phyloP scores from a whole-genome alignment of 805 yeast species.

The Wickerhamiella australiensis region DNA sequence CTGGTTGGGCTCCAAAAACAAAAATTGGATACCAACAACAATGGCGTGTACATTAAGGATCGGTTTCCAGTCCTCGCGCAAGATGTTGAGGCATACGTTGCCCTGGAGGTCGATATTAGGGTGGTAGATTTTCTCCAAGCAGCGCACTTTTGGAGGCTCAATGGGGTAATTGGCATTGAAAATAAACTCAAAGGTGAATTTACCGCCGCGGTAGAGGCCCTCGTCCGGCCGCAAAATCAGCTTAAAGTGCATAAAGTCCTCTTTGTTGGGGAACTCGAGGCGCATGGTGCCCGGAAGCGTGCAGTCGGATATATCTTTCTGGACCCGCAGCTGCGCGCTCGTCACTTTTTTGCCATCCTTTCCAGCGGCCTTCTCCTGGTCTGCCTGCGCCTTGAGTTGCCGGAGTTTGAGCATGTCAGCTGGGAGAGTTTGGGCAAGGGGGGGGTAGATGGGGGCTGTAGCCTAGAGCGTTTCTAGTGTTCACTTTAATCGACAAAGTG shows the following conservation, averaged over 20 bases:
- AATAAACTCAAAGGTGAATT: constrained; percentile 53
- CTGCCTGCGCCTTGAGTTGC: constrained; percentile 46
- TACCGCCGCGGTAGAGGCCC: constrained; percentile 61
- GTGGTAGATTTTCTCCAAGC: constrained; percentile 65
- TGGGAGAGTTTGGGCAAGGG: not conserved
- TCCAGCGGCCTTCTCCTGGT: constrained; percentile 32
- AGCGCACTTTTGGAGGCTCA: constrained; percentile 77
- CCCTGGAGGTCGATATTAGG: constrained; percentile 90
- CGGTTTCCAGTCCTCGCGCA: constrained; percentile 95
- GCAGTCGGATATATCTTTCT: constrained; percentile 54
- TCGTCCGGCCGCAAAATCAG: constrained; percentile 52
- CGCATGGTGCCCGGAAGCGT: constrained; percentile 48
- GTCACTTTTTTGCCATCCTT: constrained; percentile 30
- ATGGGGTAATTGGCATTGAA: constrained; percentile 73
- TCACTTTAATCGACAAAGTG: no score
- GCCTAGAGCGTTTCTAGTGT: no score
- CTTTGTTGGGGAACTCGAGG: constrained; percentile 39
- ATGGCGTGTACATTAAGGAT: constrained; percentile 72
- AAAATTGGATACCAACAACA: constrained; percentile 70
- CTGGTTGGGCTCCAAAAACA: constrained; percentile 83
- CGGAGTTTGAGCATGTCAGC: constrained; percentile 40
- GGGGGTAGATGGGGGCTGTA: no score
- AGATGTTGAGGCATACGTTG: constrained; percentile 78
- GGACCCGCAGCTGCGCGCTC: constrained; percentile 65
- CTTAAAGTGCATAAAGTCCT: constrained; percentile 49